Conservation (phyloP, 164 flowering plant genomes). For the Stephania yunnanensis region DNA sequence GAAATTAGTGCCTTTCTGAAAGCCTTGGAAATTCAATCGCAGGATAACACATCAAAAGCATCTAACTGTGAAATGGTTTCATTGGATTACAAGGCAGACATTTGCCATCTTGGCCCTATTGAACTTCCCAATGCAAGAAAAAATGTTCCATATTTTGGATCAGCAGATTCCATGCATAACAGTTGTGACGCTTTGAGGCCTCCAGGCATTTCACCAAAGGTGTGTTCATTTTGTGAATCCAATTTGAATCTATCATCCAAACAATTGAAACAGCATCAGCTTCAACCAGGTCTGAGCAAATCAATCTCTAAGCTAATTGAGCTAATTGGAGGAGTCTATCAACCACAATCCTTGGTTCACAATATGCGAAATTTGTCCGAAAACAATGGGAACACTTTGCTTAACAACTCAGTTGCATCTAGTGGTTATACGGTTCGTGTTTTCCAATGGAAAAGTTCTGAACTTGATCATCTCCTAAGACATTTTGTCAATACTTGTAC, state of each 20-base stretch:
- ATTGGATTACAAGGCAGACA: slow-evolving; percentile 14
- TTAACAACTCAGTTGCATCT: slow-evolving; percentile 16
- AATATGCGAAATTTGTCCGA: slow-evolving; percentile 18
- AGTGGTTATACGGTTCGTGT: slow-evolving; percentile 50
- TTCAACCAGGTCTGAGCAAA: slow-evolving; percentile 29
- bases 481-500: slow-evolving; percentile 40
- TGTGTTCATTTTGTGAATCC: slow-evolving; percentile 24
- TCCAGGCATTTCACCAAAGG: slow-evolving; percentile 23
- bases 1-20: neutral
- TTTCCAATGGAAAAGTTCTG: slow-evolving; percentile 66
- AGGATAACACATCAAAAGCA: slow-evolving; percentile 4
- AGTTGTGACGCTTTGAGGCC: slow-evolving; percentile 35
- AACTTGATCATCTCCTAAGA: slow-evolving; percentile 39
- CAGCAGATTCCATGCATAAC: slow-evolving; percentile 19
- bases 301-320: slow-evolving; percentile 56
- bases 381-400: slow-evolving; percentile 21
- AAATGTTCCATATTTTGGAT: slow-evolving; percentile 8
- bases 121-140: slow-evolving; percentile 20
- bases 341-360: slow-evolving; percentile 28
- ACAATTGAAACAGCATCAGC: slow-evolving; percentile 23
- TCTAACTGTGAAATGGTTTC: slow-evolving; percentile 49
- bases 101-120: neutral
- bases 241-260: slow-evolving; percentile 13
- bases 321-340: slow-evolving; percentile 59
- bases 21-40: neutral